A percentile compares a stretch with the other conserved stretches of the same genome.
Evolutionary conservation across 495 filamentous ascomycete species (phyloP).

Genomic region (Evansstolkia leycettana): DNA sequence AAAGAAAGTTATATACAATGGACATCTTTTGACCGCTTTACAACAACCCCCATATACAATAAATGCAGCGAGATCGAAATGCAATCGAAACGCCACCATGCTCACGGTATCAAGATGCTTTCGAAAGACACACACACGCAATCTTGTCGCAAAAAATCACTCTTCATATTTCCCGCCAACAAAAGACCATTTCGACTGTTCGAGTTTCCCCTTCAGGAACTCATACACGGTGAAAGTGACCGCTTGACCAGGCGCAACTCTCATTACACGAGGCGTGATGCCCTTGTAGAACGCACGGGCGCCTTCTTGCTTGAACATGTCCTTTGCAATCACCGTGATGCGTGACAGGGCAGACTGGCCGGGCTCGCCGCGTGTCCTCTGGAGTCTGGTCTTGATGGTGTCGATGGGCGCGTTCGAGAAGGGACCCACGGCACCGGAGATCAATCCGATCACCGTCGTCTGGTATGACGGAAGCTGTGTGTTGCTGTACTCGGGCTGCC

Average conservation of each 20-base stretch:
- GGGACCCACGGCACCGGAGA: constrained; percentile 89
- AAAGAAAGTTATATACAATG: constrained; percentile 12
- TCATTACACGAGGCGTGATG: constrained; percentile 94
- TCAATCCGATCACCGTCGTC: constrained; percentile 80
- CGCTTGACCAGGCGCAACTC: constrained; percentile 93
- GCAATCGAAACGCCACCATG: constrained; percentile 17
- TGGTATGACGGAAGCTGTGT: constrained; percentile 70
- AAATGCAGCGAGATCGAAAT: constrained; percentile 8
- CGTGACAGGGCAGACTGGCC: constrained; percentile 69
- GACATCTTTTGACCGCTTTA: neutral
- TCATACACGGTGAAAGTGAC: constrained; percentile 98
- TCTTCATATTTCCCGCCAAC: constrained; percentile 63
- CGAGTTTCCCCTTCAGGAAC: constrained; percentile 71
- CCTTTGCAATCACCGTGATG: constrained; percentile 64
- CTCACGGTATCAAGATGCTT: constrained; percentile 19
- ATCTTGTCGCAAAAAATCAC: constrained; percentile 24
- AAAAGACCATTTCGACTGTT: constrained; percentile 54
- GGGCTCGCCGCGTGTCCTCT: constrained; percentile 72
- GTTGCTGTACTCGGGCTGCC: constrained; percentile 48
- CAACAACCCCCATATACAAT: neutral
- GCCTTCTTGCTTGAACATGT: constrained; percentile 97
- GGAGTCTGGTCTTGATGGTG: constrained; percentile 95
- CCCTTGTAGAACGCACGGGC: constrained; percentile 95
- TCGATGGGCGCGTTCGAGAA: constrained; percentile 96
- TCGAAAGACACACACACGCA: constrained; percentile 12